These are phyloP conservation scores for Actinomucor elegans DNA, from an alignment of 371 early-diverging fungal genomes.

Conservation along the genomic window DNA sequence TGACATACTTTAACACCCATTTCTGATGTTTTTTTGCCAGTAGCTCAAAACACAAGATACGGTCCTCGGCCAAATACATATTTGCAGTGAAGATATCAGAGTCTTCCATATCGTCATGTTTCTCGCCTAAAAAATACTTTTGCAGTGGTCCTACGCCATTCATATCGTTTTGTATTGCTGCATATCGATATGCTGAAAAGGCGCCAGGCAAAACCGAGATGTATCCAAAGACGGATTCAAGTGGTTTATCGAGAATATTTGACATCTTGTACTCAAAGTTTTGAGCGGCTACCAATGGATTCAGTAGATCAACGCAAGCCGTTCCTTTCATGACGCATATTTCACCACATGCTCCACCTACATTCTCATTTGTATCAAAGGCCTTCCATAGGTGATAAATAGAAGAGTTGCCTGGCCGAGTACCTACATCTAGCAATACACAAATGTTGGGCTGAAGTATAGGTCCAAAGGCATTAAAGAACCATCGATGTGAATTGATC, in stretches of 20 bases:
- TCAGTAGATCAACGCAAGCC: slow-evolving; percentile 57
- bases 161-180: slow-evolving; percentile 52
- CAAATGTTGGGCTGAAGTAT: slow-evolving; percentile 74
- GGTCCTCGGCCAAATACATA: slow-evolving; percentile 80
- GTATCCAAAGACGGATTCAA: slow-evolving; percentile 84
- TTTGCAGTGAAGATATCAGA: slow-evolving; percentile 66
- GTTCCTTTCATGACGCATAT: slow-evolving; percentile 61
- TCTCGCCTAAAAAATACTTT: slow-evolving; percentile 70
- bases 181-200: slow-evolving; percentile 70
- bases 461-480: slow-evolving; percentile 77
- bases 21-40: slow-evolving; percentile 62
- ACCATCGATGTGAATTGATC: slow-evolving; percentile 88
- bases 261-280: slow-evolving; percentile 88
- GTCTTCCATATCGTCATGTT: slow-evolving; percentile 34
- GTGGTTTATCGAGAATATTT: slow-evolving; percentile 83
- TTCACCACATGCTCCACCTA: slow-evolving; percentile 84
- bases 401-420: slow-evolving; percentile 56
- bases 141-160: slow-evolving; percentile 63
- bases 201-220: slow-evolving; percentile 82
- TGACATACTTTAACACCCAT: slow-evolving; percentile 72
- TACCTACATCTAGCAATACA: slow-evolving; percentile 77
- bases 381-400: slow-evolving; percentile 75
- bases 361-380: slow-evolving; percentile 58
- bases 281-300: slow-evolving; percentile 80
- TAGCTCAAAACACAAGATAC: slow-evolving; percentile 77